These are phyloP conservation scores for Metschnikowia sp. DNA, from an alignment of 805 yeast species.

Conservation along the genomic window DNA sequence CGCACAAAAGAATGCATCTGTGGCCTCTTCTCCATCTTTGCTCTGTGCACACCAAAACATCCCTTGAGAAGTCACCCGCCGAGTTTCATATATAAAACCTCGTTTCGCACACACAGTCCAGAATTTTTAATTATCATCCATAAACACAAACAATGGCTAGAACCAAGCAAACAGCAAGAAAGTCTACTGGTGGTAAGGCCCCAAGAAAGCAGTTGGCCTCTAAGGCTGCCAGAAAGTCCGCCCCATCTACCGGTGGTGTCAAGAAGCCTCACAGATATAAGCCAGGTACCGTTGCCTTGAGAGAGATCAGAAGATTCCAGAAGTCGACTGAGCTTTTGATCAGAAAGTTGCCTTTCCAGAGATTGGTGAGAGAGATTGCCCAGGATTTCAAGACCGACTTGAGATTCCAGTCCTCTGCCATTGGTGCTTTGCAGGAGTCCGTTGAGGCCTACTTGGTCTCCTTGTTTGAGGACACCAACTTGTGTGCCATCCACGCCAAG, in stretches of 20 bases:
- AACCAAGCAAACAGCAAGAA: conserved; percentile 48
- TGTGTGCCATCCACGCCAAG: conserved; percentile 49
- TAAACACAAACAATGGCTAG: conserved; percentile 33
- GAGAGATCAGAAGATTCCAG: conserved; percentile 49
- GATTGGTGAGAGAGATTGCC: conserved; percentile 47
- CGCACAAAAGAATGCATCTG: background rate
- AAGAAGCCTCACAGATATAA: conserved; percentile 49
- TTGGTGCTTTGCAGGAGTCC: conserved; percentile 47
- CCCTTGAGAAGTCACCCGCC: background rate
- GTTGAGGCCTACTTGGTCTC: conserved; percentile 47
- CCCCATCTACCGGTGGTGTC: conserved; percentile 47
- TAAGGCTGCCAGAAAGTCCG: conserved; percentile 48
- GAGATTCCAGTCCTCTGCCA: conserved; percentile 47
- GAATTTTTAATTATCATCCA: background rate
- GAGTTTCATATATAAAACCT: conserved; percentile 9
- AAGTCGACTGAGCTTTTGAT: conserved; percentile 45
- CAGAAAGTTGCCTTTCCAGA: conserved; percentile 48
- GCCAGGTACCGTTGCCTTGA: conserved; percentile 49
- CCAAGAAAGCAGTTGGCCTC: conserved; percentile 49
- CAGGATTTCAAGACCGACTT: conserved; percentile 47
- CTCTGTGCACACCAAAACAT: background rate
- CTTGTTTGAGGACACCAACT: conserved; percentile 46
- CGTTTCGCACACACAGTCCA: background rate
- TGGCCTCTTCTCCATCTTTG: background rate
- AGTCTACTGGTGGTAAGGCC: conserved; percentile 48